Evolutionary conservation across 305 asterid species (phyloP), one percentile per base, ranked within the genome.

Genomic region (Salvia sclarea): DNA sequence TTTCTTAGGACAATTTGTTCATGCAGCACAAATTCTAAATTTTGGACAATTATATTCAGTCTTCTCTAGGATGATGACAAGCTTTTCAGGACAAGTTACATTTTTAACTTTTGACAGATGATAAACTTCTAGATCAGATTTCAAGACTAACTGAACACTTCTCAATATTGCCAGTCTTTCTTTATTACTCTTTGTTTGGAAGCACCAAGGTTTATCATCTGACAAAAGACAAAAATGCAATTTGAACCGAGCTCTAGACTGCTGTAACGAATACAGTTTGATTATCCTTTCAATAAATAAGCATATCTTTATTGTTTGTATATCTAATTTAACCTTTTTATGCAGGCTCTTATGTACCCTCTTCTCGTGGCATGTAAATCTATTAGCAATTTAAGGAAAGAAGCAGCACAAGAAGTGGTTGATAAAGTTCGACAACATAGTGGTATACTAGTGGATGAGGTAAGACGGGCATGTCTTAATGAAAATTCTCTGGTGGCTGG

Each of bases 331-430:
- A 50, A 43, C 64, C 16, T 28, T 61, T 30, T 12, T 38, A 13
- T 79, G 72, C 98, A 95, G 99, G 99, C 99, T 81, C 99, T 95
- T 77, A 95, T 95, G 99, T 95, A 95, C 74, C 99, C 99, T 54
- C 98, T 95, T 63, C 99, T 95, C 59, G 99, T 95, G 82, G 99
- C 99, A 6, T 95, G 99, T 65, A 95, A 95, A 80, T 89, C 99
- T 17, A 89, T 95, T 82, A 95, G 98, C 86, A 92, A 80, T 78
- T 83, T 88, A 68, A 86, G 99, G 68, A 89, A 83, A 80, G 95
- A 91, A 79, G 98, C 99, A 52, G 98, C 99, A 67, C 95, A 92
- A 75, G 99, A 95, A 82, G 99, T 95, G 77, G 99, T 95, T 69
- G 95, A 95, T 76, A 86, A 86, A 83, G 99, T 95, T 82, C 85